Evolutionary conservation across 108 stramenopile species (phyloP), one percentile per base, ranked within the genome.

Genomic region (Nitzschia sp.): DNA sequence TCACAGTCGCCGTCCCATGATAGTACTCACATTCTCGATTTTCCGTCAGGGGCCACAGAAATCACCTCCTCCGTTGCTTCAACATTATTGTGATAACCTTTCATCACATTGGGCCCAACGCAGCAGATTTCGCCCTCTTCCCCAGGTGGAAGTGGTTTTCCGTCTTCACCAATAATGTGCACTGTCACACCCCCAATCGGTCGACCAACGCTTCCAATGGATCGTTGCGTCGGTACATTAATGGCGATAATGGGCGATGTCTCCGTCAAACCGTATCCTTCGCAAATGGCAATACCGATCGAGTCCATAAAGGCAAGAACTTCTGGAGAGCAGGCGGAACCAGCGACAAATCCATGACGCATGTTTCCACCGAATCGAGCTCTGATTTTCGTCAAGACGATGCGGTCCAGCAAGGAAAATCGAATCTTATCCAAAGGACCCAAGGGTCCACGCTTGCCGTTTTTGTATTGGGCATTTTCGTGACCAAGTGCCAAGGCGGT

Each of bases 211-310:
- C 82, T 74, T 1, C 97, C 97, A 19, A 79, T 80, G 34, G 61
- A 67, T 26, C 89, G 75, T 46, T 82, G 54, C 8, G 79, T 75
- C 1, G 93, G 83, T 17, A 85, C 71, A 76, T 93, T 95, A 64
- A 94, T 70, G 15, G 91, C 38, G 64, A 96, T 86, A 23, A 96
- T 81, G 3, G 96, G 96, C 21, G 59, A 64, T 24, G 98, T 98
- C 70, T 98, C 98, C 3, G 96, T 97, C 34, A 98, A 70, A 27
- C 98, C 98, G 60, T 96, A 96, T 6, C 96, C 96, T 66, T 97
- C 96, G 49, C 83, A 91, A 18, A 97, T 78, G 8, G 91, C 82
- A 64, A 98, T 93, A 13, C 93, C 96, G 29, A 96, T 73, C 38
- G 82, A 78, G 73, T 97, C 98, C 89, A 97, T 94, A 59, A 98